Base-by-base conservation (phyloP, 2,329 filamentous ascomycete genomes). In the Bimuria novae-zelandiae region DNA sequence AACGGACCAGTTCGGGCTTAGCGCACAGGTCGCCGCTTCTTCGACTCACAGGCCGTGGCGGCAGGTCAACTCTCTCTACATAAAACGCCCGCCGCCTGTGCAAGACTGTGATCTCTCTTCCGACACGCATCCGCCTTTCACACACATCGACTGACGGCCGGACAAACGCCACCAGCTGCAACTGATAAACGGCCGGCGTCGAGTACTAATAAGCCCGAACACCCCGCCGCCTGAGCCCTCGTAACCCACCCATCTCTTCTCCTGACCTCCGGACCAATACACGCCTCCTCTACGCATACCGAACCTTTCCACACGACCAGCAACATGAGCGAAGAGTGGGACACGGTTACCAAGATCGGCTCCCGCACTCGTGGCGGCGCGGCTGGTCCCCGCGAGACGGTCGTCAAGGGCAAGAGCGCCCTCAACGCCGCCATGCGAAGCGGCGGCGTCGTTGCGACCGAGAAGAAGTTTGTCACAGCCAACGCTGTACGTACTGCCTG, bases 261-360 rank as follows among this genome's bases (percentile, higher is more conserved):
- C 49, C 42, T 42, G 47, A 46, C 55, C n/a, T n/a, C n/a, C n/a
- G n/a, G n/a, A n/a, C n/a, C n/a, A n/a, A n/a, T n/a, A 43, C 51
- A 54, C 23, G 7, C 36, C 8, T n/a, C 11, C 35, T 23, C 12
- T 11, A 22, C 50, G 43, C 41, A 51, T 39, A 39, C 14, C 55
- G 53, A 54, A 44, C 17, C 12, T 49, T 54, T 51, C 41, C 54
- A 47, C 25, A 47, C 48, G 41, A 56, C 47, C 39, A 40, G 17
- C 65, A 76, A 65, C 64, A 83, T 85, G 86, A 86, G 89, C 84
- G 81, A 84, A 71, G 91, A 96, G 70, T 97, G 93, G 92, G 89
- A 96, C 68, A 77, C 79, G 64, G 86, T 89, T 66, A 96, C 92
- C 79, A 96, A 94, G 84, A 97, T 99, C 73, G 94, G 94, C 71